Evolutionary conservation across 768 basidiomycete species (phyloP).

Genomic region (Hortiboletus flavorubellus): DNA sequence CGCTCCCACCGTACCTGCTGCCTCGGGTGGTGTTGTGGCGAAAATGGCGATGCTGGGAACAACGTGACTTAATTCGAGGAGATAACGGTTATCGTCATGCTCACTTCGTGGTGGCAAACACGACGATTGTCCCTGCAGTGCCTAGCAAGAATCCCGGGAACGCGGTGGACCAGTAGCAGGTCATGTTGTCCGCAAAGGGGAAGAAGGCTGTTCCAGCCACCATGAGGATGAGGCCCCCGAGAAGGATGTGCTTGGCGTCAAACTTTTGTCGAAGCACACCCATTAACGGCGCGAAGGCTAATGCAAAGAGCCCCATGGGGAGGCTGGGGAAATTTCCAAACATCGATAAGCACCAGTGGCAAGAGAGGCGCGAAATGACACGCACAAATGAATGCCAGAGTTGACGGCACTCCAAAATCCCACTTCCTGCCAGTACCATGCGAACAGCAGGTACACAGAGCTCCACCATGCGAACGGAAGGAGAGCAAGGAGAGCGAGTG

Average conservation of each 20-base stretch:
- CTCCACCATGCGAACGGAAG: not conserved
- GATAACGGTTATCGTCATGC: too few species aligned
- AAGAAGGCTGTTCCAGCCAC: not conserved
- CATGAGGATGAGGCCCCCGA: not conserved
- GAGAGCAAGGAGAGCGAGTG: not conserved
- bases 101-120: not conserved
- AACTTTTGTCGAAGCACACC: not conserved
- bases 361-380: not conserved
- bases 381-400: not conserved
- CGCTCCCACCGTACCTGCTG: not conserved
- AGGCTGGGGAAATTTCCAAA: not conserved
- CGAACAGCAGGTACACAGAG: not conserved
- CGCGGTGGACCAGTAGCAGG: not conserved
- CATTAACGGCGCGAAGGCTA: not conserved
- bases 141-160: not conserved
- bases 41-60: not conserved
- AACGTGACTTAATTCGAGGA: too few species aligned
- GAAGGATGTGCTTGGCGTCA: not conserved
- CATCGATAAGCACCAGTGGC: not conserved
- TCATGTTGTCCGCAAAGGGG: not conserved
- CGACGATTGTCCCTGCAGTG: not conserved
- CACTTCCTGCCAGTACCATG: not conserved
- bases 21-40: not conserved
- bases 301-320: not conserved
- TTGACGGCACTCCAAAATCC: not conserved